Conservation (phyloP, 306 rosid genomes). For the Cucurbita argyrosperma region DNA sequence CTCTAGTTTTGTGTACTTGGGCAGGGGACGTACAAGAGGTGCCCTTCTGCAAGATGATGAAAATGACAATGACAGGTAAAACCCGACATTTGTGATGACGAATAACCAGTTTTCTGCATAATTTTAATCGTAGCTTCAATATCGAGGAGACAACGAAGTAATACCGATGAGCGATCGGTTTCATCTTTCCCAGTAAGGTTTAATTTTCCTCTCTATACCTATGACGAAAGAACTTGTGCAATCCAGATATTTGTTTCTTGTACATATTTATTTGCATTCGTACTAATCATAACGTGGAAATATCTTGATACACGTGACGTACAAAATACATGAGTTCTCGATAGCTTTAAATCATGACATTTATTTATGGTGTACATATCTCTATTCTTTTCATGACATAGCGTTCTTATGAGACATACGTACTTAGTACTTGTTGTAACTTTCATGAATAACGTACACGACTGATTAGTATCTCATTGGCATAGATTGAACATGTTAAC, state of each 20-base stretch:
- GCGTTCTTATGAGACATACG: too few species aligned
- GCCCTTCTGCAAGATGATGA: constrained; percentile 49
- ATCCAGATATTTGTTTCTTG: not conserved
- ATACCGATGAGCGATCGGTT: not conserved
- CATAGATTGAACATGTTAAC: too few species aligned
- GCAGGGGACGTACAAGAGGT: constrained; percentile 68
- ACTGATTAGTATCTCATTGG: too few species aligned
- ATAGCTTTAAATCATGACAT: too few species aligned
- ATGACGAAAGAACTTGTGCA: not conserved
- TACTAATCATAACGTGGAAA: not conserved
- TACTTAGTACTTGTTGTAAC: too few species aligned
- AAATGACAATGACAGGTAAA: constrained; percentile 8
- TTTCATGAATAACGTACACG: too few species aligned
- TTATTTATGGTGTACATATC: too few species aligned
- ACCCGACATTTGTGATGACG: not conserved
- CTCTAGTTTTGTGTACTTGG: constrained; percentile 6
- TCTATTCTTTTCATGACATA: too few species aligned
- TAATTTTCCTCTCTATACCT: not conserved
- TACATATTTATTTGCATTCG: not conserved
- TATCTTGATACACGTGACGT: too few species aligned
- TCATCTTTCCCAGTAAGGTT: not conserved
- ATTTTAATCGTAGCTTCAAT: not conserved
- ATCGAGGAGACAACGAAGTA: not conserved
- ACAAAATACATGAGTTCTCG: too few species aligned
- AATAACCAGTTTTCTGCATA: not conserved